Conservation (phyloP, 257 asterid genomes). For the Forsythia suspensa region DNA sequence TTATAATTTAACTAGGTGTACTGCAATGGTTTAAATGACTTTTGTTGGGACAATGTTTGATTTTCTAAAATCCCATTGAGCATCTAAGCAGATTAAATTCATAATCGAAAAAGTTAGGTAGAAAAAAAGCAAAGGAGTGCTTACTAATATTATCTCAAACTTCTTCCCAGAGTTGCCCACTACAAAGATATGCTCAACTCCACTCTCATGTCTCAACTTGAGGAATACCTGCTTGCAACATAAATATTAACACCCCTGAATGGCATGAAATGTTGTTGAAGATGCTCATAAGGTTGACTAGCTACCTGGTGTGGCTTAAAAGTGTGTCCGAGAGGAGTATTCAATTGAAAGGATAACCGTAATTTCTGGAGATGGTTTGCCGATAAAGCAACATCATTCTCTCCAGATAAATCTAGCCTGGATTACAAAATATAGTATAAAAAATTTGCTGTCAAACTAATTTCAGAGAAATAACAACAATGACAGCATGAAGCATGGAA, state of each 20-base stretch:
- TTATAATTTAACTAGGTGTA: not conserved
- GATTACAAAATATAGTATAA: conserved; percentile 16
- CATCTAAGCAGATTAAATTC: not conserved
- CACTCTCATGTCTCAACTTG: conserved; percentile 76
- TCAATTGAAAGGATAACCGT: conserved; percentile 64
- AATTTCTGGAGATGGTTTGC: conserved; percentile 98
- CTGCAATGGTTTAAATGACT: not conserved
- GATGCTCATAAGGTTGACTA: conserved; percentile 9
- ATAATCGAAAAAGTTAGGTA: not conserved
- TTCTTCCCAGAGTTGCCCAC: conserved; percentile 70
- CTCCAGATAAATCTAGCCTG: conserved; percentile 70
- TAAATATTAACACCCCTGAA: conserved; percentile 20
- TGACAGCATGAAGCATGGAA: not conserved
- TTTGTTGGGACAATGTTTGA: not conserved
- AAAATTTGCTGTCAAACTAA: conserved; percentile 7
- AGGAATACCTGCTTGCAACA: conserved; percentile 73
- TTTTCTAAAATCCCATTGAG: conserved; percentile 15
- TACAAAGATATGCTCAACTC: conserved; percentile 87
- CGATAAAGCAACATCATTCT: conserved; percentile 55
- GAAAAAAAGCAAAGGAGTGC: conserved; percentile 33
- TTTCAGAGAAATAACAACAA: not conserved
- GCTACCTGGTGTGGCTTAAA: conserved; percentile 93
- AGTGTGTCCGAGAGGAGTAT: conserved; percentile 70
- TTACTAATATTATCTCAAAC: conserved; percentile 72
- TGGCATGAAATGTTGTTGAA: conserved; percentile 5